Base-by-base conservation (phyloP, 495 filamentous ascomycete species). In the Lophium mytilinum region DNA sequence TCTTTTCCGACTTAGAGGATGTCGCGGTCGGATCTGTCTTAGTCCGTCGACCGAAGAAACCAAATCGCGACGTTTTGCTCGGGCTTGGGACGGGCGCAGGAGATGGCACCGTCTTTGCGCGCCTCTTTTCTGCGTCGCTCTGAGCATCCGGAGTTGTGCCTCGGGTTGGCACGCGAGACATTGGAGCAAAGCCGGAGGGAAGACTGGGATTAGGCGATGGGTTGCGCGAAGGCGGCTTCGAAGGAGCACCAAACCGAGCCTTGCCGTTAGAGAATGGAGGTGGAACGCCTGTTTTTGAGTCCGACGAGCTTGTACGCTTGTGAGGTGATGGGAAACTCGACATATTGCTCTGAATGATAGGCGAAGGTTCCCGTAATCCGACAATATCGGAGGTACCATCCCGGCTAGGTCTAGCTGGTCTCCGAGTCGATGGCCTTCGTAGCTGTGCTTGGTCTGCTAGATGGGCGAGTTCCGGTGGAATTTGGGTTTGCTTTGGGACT, bases 291-390 rank as follows among this genome's bases (percentile, higher is more conserved):
- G 57, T 49, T 10, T 48, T 64, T 3, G 67, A 68, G 40, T 69
- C 62, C 48, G 65, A 37, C 24, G 71, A 64, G 55, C 51, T 40
- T 49, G 69, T 58, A 34, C 72, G 67, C 51, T 61, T 67, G 51
- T 74, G 67, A 46, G 79, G 73, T n/a, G 72, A 69, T 70, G 42
- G 77, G 66, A 75, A 66, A 30, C 40, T 62, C 10, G 78, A 69
- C 15, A 95, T 71, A 66, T 92, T 91, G 71, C 88, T 92, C 48
- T 86, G 87, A 21, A 95, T 83, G 24, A 94, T 72, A 14, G 86
- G 83, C 10, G 84, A 81, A 6, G 82, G 75, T 9, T 80, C 78
- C 39, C 80, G 70, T 17, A 78, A 69, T 41, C 80, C 76, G 33
- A 80, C 72, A 43, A 95, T 75, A 51, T 83, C 81, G 45, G 84